Evolutionary conservation across 345 rosid genomes (phyloP).

Genomic region (Camelina neglecta): DNA sequence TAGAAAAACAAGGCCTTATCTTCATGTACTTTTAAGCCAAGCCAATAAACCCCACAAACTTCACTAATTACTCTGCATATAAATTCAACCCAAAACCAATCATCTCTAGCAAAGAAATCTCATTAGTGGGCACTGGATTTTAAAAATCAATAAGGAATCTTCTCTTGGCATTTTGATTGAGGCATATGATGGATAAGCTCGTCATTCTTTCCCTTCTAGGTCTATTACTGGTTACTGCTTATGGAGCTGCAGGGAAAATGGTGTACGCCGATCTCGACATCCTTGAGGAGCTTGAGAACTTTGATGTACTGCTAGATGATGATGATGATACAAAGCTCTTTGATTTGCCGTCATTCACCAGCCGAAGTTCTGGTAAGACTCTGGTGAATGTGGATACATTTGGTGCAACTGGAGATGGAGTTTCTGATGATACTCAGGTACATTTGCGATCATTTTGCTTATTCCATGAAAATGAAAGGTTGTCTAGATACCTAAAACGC

Average conservation of each 20-base stretch:
- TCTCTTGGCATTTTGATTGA: constrained; percentile 34
- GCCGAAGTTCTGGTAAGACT: constrained; percentile 64
- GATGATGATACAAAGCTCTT: constrained; percentile 47
- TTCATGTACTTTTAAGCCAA: constrained; percentile 97
- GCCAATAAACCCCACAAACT: constrained; percentile 60
- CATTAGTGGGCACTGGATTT: constrained; percentile 37
- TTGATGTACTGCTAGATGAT: constrained; percentile 58
- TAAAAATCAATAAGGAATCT: constrained; percentile 26
- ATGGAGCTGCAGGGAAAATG: constrained; percentile 63
- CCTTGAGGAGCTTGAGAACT: constrained; percentile 56
- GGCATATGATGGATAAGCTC: constrained; percentile 62
- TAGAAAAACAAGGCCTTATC: constrained; percentile 58
- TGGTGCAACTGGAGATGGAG: constrained; percentile 92
- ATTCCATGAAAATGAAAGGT: constrained; percentile 19
- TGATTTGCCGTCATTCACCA: constrained; percentile 56
- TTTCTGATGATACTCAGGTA: constrained; percentile 96
- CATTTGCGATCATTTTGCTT: constrained; percentile 21
- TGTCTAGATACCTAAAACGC: background rate
- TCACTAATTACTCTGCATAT: constrained; percentile 64
- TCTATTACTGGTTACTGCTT: constrained; percentile 55
- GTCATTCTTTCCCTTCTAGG: constrained; percentile 55
- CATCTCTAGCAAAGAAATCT: constrained; percentile 46
- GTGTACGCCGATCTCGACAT: constrained; percentile 51
- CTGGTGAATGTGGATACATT: constrained; percentile 94
- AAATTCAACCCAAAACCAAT: constrained; percentile 58